These are phyloP conservation scores for Pythium volutum DNA, from an alignment of 352 stramenopile genomes.

Conservation along the genomic window DNA sequence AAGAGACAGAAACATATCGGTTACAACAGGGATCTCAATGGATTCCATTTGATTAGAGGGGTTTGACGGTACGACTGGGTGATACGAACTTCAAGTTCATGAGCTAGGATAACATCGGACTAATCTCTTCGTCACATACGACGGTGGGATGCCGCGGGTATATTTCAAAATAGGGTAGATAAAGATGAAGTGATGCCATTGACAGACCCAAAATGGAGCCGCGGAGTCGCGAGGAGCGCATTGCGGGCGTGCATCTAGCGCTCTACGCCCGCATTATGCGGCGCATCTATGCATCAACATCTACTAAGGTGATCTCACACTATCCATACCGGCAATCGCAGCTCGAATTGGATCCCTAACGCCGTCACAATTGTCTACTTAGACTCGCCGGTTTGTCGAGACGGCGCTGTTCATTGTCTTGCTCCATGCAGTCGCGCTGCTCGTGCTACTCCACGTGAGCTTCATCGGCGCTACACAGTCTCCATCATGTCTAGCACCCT, in stretches of 20 bases:
- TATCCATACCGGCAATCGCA: background rate
- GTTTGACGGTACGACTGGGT: background rate
- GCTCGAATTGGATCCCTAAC: background rate
- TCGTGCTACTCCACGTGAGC: conserved; percentile 49
- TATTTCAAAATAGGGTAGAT: background rate
- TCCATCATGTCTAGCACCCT: conserved; percentile 36
- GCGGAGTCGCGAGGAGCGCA: conserved; percentile 5
- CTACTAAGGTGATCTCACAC: conserved; percentile 31
- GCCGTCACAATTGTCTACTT: background rate
- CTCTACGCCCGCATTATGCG: conserved; percentile 50
- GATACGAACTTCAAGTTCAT: background rate
- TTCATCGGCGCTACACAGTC: conserved; percentile 31
- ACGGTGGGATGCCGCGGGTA: background rate
- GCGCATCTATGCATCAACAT: conserved; percentile 39
- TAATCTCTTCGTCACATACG: background rate
- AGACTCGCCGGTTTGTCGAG: conserved; percentile 44
- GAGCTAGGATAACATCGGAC: background rate
- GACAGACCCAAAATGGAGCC: background rate
- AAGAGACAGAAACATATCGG: background rate
- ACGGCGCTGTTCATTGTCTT: conserved; percentile 54
- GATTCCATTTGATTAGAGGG: too few relatives aligned
- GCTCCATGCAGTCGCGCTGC: conserved; percentile 48
- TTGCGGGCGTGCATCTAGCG: conserved; percentile 56
- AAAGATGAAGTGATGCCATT: background rate
- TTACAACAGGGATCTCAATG: background rate